Evolutionary conservation across 352 stramenopile species (phyloP).

Genomic region (Globisporangium echinulatum): DNA sequence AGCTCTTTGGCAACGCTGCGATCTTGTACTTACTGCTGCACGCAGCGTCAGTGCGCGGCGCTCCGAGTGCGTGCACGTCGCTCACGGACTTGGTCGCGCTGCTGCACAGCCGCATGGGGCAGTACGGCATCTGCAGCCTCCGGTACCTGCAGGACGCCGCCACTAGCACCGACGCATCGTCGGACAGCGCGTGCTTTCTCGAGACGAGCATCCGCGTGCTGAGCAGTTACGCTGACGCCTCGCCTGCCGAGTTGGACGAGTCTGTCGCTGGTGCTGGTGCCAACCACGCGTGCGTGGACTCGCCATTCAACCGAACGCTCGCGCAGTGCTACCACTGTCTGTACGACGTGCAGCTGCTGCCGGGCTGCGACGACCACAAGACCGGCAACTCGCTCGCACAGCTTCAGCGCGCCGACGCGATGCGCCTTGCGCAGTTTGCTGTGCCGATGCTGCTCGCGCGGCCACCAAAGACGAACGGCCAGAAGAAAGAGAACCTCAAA

Average conservation of each 20-base stretch:
- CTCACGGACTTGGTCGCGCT: constrained; percentile 23
- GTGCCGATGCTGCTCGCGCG: constrained; percentile 52
- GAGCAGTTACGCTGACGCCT: constrained; percentile 20
- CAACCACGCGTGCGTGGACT: constrained; percentile 3
- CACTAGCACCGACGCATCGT: neutral
- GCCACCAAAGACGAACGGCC: constrained; percentile 51
- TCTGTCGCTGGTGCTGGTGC: constrained; percentile 2
- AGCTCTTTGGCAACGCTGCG: constrained; percentile 42
- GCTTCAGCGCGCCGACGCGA: constrained; percentile 17
- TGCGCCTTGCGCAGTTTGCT: constrained; percentile 40
- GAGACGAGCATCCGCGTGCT: constrained; percentile 30
- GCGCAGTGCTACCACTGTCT: constrained; percentile 70
- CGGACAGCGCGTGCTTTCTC: constrained; percentile 28
- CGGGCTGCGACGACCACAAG: constrained; percentile 56
- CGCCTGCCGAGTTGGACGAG: neutral
- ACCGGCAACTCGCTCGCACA: constrained; percentile 27
- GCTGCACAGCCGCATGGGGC: constrained; percentile 35
- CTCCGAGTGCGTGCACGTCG: neutral
- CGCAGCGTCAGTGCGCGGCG: neutral
- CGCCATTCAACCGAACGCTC: constrained; percentile 38
- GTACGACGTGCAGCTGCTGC: constrained; percentile 66
- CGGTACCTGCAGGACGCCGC: constrained; percentile 18
- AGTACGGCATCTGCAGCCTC: constrained; percentile 39
- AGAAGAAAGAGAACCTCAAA: constrained; percentile 74
- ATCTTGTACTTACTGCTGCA: constrained; percentile 43